Evolutionary conservation across 257 asterid genomes (phyloP).

Genomic region (Verbena officinalis): DNA sequence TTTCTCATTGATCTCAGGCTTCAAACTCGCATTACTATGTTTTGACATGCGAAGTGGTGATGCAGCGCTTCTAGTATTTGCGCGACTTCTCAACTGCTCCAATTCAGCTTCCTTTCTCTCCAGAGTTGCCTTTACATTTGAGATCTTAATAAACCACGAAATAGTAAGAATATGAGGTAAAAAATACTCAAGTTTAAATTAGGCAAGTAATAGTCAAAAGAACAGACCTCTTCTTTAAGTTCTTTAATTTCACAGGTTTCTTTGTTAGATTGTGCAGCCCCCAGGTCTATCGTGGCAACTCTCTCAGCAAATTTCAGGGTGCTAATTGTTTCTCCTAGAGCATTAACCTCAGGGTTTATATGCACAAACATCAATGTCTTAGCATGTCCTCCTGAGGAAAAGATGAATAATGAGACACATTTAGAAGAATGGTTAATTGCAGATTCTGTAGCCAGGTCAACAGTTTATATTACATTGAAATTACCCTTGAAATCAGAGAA

Average conservation of each 20-base stretch:
- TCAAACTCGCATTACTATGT: slow-evolving; percentile 44
- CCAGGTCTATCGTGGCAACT: slow-evolving; percentile 86
- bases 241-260: slow-evolving; percentile 83
- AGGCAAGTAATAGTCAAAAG: slow-evolving; percentile 28
- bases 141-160: slow-evolving; percentile 52
- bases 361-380: slow-evolving; percentile 82
- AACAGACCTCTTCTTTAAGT: slow-evolving; percentile 75
- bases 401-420: slow-evolving; percentile 20
- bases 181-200: slow-evolving; percentile 2
- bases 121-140: slow-evolving; percentile 69
- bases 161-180: slow-evolving; percentile 23
- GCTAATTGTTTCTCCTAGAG: slow-evolving; percentile 88
- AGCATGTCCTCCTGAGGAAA: slow-evolving; percentile 42
- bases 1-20: slow-evolving; percentile 57
- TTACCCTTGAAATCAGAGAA: neutral
- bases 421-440: neutral
- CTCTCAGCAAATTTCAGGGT: slow-evolving; percentile 89
- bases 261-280: slow-evolving; percentile 81
- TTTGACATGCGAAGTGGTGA: slow-evolving; percentile 79
- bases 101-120: slow-evolving; percentile 88
- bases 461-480: neutral
- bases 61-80: slow-evolving; percentile 47
- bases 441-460: too few relatives aligned
- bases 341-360: slow-evolving; percentile 75
- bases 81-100: slow-evolving; percentile 67